These are phyloP conservation scores for Saitozyma podzolica DNA, from an alignment of 768 basidiomycete genomes.

Conservation along the genomic window DNA sequence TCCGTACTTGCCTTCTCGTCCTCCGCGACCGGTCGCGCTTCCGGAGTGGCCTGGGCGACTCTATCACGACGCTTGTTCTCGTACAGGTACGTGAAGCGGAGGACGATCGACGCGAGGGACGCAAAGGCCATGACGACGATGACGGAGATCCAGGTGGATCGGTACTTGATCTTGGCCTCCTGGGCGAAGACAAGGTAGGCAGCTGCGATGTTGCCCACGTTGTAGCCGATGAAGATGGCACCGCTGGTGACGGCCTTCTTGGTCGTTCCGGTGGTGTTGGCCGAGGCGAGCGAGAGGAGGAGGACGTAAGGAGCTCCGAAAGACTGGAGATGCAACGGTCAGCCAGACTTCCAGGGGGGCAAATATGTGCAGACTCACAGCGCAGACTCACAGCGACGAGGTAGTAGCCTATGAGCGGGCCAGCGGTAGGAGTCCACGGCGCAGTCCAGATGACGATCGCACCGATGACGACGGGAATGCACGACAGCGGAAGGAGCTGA, in stretches of 20 bases:
- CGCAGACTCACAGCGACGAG: slow-evolving; percentile 39
- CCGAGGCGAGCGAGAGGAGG: slow-evolving; percentile 40
- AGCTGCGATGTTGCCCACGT: slow-evolving; percentile 40
- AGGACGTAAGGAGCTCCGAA: slow-evolving; percentile 54
- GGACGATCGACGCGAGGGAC: slow-evolving; percentile 22
- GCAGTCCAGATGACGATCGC: slow-evolving; percentile 46
- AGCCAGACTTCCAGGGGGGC: no score
- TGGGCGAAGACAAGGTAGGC: slow-evolving; percentile 40
- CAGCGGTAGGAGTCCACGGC: slow-evolving; percentile 46
- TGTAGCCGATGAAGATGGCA: slow-evolving; percentile 52
- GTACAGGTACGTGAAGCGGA: slow-evolving; percentile 30
- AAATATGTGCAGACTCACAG: no score
- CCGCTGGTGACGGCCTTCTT: slow-evolving; percentile 50
- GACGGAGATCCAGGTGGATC: slow-evolving; percentile 52
- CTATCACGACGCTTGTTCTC: slow-evolving; percentile 42
- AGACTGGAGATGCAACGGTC: slow-evolving; percentile 8
- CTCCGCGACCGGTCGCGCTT: slow-evolving; percentile 5
- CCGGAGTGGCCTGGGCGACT: neutral
- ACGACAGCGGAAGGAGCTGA: slow-evolving; percentile 44
- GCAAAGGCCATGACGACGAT: slow-evolving; percentile 49
- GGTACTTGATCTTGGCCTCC: slow-evolving; percentile 47
- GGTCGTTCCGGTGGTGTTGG: slow-evolving; percentile 52
- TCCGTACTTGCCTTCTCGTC: slow-evolving; percentile 6
- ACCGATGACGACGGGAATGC: slow-evolving; percentile 53
- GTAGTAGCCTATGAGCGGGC: slow-evolving; percentile 52